Base-by-base conservation (phyloP, 345 rosid species). In the Anacardium occidentale region DNA sequence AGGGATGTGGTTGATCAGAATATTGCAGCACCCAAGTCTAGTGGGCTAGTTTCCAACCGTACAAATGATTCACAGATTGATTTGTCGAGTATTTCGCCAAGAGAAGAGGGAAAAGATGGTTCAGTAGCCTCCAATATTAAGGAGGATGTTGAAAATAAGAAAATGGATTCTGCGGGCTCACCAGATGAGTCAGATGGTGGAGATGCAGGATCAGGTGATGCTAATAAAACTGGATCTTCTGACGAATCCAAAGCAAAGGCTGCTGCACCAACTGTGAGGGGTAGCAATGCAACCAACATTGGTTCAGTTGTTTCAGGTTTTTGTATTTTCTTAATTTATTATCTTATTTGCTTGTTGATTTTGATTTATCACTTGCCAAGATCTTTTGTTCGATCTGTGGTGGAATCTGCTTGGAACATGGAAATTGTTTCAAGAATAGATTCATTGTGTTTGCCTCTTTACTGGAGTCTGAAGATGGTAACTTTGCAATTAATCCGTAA, bases 251-350 rank as follows among this genome's bases (percentile, higher is more conserved):
- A 74, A 69, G 66, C n/a, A 51, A 70, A 68, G 74, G 74, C 67
- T 29, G 70, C 45, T 63, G 17, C 32, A 11, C 74, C 82, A 53
- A 34, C 71, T 54, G 59, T 9, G 1, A 14, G 72, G 24, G n/a
- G n/a, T n/a, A 61, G 72, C 55, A 55, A 66, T 59, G 65, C 59
- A 32, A 69, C 81, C 57, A 75, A 74, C 15, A 82, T 26, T 51
- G 69, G 68, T 81, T 81, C 88, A 24, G 80, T 72, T 75, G 79
- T 78, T 68, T 62, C 90, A 77, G 94, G 97, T 90, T n/a, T 66
- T n/a, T 47, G 62, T 72, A 20, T 60, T 29, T 50, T 54, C 58
- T 71, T n/a, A 0, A 29, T 25, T 29, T 14, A 18, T 21, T 0
- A 51, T 60, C 17, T 50, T 13, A 37, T 12, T 3, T 57, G 44